Evolutionary conservation across 306 rosid species (phyloP), one percentile per base, ranked within the genome.

Genomic region (Begonia masoniana): DNA sequence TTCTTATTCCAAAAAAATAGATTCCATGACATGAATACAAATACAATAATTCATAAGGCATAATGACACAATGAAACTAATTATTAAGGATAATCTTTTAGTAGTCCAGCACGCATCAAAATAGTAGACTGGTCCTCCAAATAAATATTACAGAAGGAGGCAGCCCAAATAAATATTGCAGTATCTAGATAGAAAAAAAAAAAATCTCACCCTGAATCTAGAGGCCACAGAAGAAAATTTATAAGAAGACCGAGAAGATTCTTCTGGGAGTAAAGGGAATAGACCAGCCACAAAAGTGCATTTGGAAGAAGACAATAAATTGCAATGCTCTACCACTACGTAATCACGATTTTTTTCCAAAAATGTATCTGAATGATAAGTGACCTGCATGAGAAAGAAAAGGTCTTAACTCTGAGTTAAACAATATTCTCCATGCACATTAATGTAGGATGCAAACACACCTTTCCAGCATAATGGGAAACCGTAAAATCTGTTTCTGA

Each of bases 401-500:
- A 31, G 9, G 39, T 31, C 7, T 31, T 6, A 31, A 4, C 24
- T 21, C 1, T 5, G 39, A 31, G 1, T 4, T 31, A 31, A 21
- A 31, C 39, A 31, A 4, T 31, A 31, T 31, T 31, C 39, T 31
- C 9, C 8, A 5, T 31, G 39, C 39, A 3, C 39, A 31, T 45
- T n/a, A 45, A 11, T 1, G 49, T 45, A 11, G 10, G 49, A 45
- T 45, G 49, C 49, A 56, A 36, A 74, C 75, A 59, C 73, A 78
- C 99, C 94, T 86, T 91, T 74, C 99, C 99, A 73, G 99, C 99
- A 81, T 91, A 91, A 77, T 91, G 99, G 66, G 94, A 73, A 48
- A 91, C 51, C 43, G 77, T 71, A 67, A 91, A 91, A 78, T 91
- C 99, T 21, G 96, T 91, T 73, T 83, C 92, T 2, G 94, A 86